phyloP scores from a whole-genome alignment of 2,329 filamentous ascomycete genomes.

The Teratosphaeria gauchensis region DNA sequence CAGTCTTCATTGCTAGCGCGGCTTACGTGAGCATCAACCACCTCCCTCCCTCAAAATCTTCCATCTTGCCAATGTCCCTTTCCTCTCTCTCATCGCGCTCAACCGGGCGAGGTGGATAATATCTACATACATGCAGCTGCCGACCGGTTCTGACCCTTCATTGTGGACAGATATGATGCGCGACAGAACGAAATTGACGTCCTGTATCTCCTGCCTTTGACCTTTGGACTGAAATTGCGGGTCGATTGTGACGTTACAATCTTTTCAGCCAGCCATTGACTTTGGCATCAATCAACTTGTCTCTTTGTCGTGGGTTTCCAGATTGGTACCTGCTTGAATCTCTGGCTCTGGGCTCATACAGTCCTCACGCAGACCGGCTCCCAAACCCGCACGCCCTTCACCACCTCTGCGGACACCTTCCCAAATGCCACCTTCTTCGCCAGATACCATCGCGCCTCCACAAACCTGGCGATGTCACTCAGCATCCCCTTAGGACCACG shows the following conservation, averaged over 20 bases:
- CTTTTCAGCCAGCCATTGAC: background rate
- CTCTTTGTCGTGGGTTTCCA: background rate
- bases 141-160: conserved; percentile 31
- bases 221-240: conserved; percentile 37
- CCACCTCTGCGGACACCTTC: background rate
- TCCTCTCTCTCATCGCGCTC: conserved; percentile 21
- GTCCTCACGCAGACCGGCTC: background rate
- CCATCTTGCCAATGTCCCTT: conserved; percentile 7
- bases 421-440: background rate
- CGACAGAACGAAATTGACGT: conserved; percentile 32
- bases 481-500: background rate
- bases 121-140: conserved; percentile 12
- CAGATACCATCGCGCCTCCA: background rate
- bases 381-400: background rate
- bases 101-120: conserved; percentile 13
- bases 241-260: conserved; percentile 42
- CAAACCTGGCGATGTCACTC: background rate
- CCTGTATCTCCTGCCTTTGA: conserved; percentile 44
- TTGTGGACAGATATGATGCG: conserved; percentile 31
- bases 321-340: background rate
- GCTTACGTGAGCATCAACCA: background rate
- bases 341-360: background rate
- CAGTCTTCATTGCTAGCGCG: background rate
- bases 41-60: conserved; percentile 4
- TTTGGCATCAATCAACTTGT: background rate